Base-by-base conservation (phyloP, 1,284 basidiomycete genomes). In the Cutaneotrichosporon sp. region DNA sequence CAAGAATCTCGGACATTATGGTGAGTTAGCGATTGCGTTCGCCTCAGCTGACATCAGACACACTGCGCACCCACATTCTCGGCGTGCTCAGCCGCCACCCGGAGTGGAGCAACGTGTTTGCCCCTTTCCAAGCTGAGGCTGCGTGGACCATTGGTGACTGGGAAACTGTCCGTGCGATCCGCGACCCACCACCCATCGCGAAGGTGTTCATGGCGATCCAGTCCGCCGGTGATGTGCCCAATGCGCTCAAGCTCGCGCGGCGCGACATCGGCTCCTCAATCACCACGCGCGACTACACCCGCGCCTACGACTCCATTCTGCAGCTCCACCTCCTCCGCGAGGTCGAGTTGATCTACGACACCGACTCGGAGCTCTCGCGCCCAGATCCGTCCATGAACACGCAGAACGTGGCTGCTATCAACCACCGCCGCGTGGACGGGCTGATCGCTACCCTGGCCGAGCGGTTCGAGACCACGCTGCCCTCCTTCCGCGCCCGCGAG, bases 141-240 rank as follows among this genome's bases (percentile, higher is more conserved):
- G 89, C 90, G 1, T 94, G 92, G 84, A 94, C 94, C 79, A 85
- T 91, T 19, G 88, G 91, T 8, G 90, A 94, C 61, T 97, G 94
- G 93, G 79, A 83, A 9, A 86, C 87, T 44, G 86, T 97, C 20
- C 75, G 79, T 46, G 67, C 74, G 31, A 78, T 80, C 32, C 79
- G 62, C 20, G 72, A 74, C 14, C 67, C 90, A 0, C 82, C 87
- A 33, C 83, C 87, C 17, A 85, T 96, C 54, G 93, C 88, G 4
- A 82, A 85, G 24, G 82, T 92, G 14, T 79, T 98, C 26, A 78
- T 96, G 11, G 84, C 90, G 1, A 85, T 97, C 77, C 83, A 85
- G 19, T 63, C 68, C 0, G 42, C 33, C 5, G 49, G 38, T 5
- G 74, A 76, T 1, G 79, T 88, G 7, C 55, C 70, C 2, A 71